Evolutionary conservation across 495 filamentous ascomycete genomes (phyloP).

Genomic region (Xeromyces bisporus): DNA sequence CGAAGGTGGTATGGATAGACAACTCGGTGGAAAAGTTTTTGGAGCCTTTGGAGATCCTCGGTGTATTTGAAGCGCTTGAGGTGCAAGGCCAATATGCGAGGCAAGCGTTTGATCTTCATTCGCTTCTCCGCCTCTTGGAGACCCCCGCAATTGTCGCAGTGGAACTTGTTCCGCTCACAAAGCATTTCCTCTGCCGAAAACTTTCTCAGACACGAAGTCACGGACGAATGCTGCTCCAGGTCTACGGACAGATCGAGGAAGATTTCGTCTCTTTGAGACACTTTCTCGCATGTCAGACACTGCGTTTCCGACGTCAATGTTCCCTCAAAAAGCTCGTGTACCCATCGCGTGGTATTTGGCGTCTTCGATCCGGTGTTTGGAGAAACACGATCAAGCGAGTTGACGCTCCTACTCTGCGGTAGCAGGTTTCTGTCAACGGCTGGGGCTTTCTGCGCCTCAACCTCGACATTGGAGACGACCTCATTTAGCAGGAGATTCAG

Average conservation of each 20-base stretch:
- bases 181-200: constrained; percentile 99
- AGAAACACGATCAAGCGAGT: constrained; percentile 24
- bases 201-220: constrained; percentile 84
- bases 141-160: constrained; percentile 93
- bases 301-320: constrained; percentile 89
- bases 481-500: constrained; percentile 90
- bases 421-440: constrained; percentile 21
- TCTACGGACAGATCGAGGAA: constrained; percentile 95
- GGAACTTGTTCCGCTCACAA: constrained; percentile 95
- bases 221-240: constrained; percentile 86
- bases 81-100: constrained; percentile 80
- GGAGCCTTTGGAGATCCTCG: constrained; percentile 78
- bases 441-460: constrained; percentile 44
- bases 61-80: constrained; percentile 97
- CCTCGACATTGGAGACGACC: constrained; percentile 85
- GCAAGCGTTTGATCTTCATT: constrained; percentile 96
- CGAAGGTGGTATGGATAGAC: constrained; percentile 93
- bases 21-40: constrained; percentile 93
- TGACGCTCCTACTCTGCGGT: constrained; percentile 19
- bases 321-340: constrained; percentile 94
- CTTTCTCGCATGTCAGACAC: constrained; percentile 90
- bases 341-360: constrained; percentile 59
- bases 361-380: constrained; percentile 29
- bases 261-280: constrained; percentile 85
- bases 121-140: constrained; percentile 96